A percentile compares a stretch with the other conserved stretches of the same genome.
Evolutionary conservation across 176 grass and related monocot genomes (phyloP).

Genomic region (Carex scoparia): DNA sequence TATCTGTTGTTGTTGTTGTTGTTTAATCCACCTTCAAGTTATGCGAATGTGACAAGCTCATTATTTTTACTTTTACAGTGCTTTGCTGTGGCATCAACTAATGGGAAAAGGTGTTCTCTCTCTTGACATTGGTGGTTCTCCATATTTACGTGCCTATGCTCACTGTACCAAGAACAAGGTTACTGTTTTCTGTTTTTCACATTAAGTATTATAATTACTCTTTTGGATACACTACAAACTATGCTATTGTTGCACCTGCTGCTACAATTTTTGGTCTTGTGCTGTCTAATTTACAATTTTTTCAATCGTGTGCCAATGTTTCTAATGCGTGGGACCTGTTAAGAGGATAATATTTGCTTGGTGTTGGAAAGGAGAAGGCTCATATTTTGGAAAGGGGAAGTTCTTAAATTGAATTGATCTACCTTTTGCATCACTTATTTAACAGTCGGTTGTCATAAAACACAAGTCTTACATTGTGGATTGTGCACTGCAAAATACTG

Average conservation of each 20-base stretch:
- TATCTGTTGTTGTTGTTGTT: no score
- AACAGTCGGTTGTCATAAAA: neutral
- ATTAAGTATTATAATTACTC: neutral
- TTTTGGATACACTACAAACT: neutral
- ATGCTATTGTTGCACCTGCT: neutral
- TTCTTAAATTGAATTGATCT: neutral
- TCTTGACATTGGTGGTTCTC: conserved; percentile 54
- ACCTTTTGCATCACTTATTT: neutral
- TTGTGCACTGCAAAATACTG: neutral
- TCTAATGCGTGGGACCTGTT: neutral
- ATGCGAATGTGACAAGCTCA: neutral
- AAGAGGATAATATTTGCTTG: conserved; percentile 4
- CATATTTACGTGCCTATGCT: conserved; percentile 73
- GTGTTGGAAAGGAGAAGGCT: neutral
- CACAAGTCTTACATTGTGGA: neutral
- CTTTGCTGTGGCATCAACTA: conserved; percentile 83
- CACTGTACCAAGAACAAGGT: conserved; percentile 84
- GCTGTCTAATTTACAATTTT: neutral
- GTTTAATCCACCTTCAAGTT: neutral
- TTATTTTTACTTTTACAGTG: conserved; percentile 48
- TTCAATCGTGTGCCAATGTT: neutral
- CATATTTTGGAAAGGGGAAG: neutral
- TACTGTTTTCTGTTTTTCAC: neutral
- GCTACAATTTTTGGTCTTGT: neutral
- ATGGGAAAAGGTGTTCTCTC: conserved; percentile 86